Percentiles rank a stretch among this genome's conserved stretches.
Conservation (phyloP, 331 rosid species). For the Rosa hybrid region DNA sequence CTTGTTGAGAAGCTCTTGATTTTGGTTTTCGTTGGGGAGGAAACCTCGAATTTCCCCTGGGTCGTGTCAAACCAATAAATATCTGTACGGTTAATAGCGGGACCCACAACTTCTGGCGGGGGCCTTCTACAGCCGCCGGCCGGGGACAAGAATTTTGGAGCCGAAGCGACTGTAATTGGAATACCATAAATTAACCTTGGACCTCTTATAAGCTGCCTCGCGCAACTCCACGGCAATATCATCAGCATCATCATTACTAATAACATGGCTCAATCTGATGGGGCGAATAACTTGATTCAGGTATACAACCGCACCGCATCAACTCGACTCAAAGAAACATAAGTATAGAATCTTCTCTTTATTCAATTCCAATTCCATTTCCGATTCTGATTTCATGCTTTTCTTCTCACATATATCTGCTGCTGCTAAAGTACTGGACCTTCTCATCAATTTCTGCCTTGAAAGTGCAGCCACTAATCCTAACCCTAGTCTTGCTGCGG, state of each 20-base stretch:
- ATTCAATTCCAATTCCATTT: not conserved
- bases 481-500: not conserved
- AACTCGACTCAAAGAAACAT: not conserved
- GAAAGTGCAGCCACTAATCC: not conserved
- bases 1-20: not conserved
- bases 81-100: not conserved
- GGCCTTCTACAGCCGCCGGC: not conserved
- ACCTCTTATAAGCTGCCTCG: not conserved
- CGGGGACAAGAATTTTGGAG: not conserved
- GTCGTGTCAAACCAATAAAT: not conserved
- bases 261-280: not conserved
- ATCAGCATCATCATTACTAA: not conserved
- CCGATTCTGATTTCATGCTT: not conserved
- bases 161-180: not conserved
- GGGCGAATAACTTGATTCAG: not conserved
- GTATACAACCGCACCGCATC: not conserved
- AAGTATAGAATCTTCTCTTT: no score
- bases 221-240: not conserved
- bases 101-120: no score
- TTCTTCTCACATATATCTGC: no score
- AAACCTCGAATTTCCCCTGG: not conserved
- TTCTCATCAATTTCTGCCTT: not conserved
- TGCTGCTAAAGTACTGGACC: not conserved
- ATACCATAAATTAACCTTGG: no score
- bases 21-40: not conserved